Base-by-base conservation (phyloP, 345 rosid species). In the Corchorus capsularis region DNA sequence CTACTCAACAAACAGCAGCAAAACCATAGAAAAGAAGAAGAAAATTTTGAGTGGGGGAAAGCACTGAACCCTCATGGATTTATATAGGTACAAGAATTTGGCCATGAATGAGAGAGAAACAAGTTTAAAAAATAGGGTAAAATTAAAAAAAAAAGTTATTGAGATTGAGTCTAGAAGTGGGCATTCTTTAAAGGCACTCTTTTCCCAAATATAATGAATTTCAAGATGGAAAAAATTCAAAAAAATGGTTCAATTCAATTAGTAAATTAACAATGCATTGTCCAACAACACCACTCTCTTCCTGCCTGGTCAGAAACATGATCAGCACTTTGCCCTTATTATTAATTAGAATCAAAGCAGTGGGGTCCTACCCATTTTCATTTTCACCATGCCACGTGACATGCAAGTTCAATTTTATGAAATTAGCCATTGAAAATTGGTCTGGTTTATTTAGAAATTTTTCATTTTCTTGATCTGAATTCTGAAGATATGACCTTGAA, bases 141-240 rank as follows among this genome's bases (percentile, higher is more conserved):
- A 27, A 27, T 27, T n/a, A n/a, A n/a, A n/a, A 8, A 47, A 69
- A 63, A 46, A 10, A 11, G 39, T 52, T 15, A 57, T 17, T 50
- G 75, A 80, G 86, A 78, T 90, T 84, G 95, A 90, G 93, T 88
- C 81, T 81, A 78, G 69, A 76, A 92, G 87, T 93, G 90, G 92
- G 74, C 79, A 84, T 82, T 77, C 89, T 86, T 85, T 89, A 82
- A 86, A 84, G 82, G 71, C 63, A 68, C 65, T 19, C 27, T 27
- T 27, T 56, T n/a, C 19, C 8, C 0, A 14, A 76, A 52, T 69
- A 17, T 17, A 3, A 67, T 67, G 54, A 67, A 67, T 46, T 67
- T 67, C 55, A 67, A 46, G 53, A 66, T 41, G 35, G 27, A 68
- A 68, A 70, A 34, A 61, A 70, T n/a, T 5, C 32, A 70, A 53